A percentile compares a stretch with the other conserved stretches of the same genome.
Evolutionary conservation across 2,329 filamentous ascomycete species (phyloP).

Genomic region (Byssochlamys sp.): DNA sequence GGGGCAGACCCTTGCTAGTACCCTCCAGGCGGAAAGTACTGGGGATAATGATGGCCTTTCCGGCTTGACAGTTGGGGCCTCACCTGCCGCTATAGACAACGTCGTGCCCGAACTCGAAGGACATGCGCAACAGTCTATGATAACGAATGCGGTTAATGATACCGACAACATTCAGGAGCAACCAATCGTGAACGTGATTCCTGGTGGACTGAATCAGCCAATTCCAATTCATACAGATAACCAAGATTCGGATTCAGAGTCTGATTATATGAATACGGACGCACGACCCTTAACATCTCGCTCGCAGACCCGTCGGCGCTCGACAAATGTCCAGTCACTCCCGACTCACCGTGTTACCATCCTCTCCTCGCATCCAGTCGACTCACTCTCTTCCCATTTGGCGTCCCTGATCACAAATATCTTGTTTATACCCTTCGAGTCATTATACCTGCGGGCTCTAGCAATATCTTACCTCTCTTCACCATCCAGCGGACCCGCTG

Average conservation of each 20-base stretch:
- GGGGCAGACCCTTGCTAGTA: constrained; percentile 12
- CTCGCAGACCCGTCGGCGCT: constrained; percentile 10
- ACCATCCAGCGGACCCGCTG: constrained; percentile 6
- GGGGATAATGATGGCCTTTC: constrained; percentile 17
- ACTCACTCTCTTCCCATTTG: constrained; percentile 34
- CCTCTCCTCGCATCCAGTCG: constrained; percentile 33
- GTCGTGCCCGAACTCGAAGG: constrained; percentile 1
- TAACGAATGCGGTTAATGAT: constrained; percentile 5
- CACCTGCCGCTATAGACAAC: constrained; percentile 9
- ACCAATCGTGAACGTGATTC: constrained; percentile 15
- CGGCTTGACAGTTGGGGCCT: constrained; percentile 11
- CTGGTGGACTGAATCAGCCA: constrained; percentile 24
- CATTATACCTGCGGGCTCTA: constrained; percentile 31
- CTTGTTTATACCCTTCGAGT: constrained; percentile 33
- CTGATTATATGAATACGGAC: not conserved
- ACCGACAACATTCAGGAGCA: constrained; percentile 3
- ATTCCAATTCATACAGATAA: constrained; percentile 12
- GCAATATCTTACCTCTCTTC: constrained; percentile 27
- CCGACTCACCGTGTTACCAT: constrained; percentile 32
- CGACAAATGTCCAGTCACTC: constrained; percentile 5
- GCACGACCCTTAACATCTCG: constrained; percentile 10
- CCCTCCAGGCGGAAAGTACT: constrained; percentile 8
- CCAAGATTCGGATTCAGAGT: constrained; percentile 9
- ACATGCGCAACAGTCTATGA: constrained; percentile 3
- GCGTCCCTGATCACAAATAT: constrained; percentile 27